phyloP scores from a whole-genome alignment of 495 filamentous ascomycete species.

The Podospora conica region DNA sequence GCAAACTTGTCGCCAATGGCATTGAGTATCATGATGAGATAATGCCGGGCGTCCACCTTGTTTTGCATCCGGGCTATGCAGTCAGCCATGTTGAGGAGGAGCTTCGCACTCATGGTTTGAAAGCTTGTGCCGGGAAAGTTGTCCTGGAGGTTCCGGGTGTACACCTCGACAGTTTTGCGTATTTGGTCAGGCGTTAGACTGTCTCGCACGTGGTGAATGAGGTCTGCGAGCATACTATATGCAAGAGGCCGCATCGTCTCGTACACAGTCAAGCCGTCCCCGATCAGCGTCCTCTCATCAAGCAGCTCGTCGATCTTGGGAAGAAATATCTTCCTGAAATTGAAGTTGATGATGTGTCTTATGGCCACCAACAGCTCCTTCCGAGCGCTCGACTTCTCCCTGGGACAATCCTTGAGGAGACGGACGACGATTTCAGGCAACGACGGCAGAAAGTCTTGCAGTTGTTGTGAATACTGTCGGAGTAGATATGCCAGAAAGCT shows the following conservation, averaged over 20 bases:
- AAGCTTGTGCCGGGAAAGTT: slow-evolving; percentile 97
- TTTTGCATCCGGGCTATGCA: slow-evolving; percentile 87
- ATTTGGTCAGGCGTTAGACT: slow-evolving; percentile 80
- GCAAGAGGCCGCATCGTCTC: slow-evolving; percentile 93
- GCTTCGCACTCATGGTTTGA: slow-evolving; percentile 98
- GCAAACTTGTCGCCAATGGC: slow-evolving; percentile 98
- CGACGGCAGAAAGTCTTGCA: slow-evolving; percentile 81
- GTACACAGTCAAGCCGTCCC: slow-evolving; percentile 93
- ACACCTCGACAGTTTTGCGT: slow-evolving; percentile 88
- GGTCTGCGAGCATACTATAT: slow-evolving; percentile 96
- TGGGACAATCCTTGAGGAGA: slow-evolving; percentile 84
- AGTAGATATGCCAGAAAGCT: slow-evolving; percentile 94
- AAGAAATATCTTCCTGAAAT: slow-evolving; percentile 92
- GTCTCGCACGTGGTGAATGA: slow-evolving; percentile 96
- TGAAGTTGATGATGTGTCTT: slow-evolving; percentile 98
- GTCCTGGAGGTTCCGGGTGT: slow-evolving; percentile 93
- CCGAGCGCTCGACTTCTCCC: slow-evolving; percentile 85
- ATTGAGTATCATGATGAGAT: slow-evolving; percentile 93
- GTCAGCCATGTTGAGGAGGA: slow-evolving; percentile 95
- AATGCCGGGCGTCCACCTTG: slow-evolving; percentile 89
- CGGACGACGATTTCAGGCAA: slow-evolving; percentile 89
- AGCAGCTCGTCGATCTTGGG: slow-evolving; percentile 92
- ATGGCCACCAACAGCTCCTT: slow-evolving; percentile 97
- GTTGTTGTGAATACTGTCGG: slow-evolving; percentile 76
- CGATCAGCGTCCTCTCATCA: slow-evolving; percentile 87